Evolutionary conservation across 2,329 filamentous ascomycete species (phyloP), one percentile per base, ranked within the genome.

Genomic region (Colletotrichum orchidophilum): DNA sequence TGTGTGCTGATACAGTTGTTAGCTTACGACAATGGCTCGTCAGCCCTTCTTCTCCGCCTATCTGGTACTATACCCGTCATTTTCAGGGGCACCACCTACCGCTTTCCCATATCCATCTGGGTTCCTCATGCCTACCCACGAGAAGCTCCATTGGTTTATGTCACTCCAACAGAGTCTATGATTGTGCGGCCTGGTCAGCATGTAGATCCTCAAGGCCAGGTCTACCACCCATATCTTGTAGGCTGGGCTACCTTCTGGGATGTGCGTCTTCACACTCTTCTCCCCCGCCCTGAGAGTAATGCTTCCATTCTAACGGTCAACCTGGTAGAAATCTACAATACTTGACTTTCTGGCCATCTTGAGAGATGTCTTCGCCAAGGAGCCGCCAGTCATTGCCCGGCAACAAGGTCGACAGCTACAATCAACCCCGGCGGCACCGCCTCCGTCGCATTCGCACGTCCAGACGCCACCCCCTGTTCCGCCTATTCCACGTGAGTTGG

Each of bases 141-240:
- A 73, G 94, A 97, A 77, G 87, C 94, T 0, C 96, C 96, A 1
- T 88, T 98, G 57, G 90, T 93, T 70, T 98, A 97, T 80, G 94
- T 98, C 52, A 95, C 91, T 7, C 95, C 96, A 3, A 94, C 93
- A 5, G 92, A 94, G 74, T 93, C 91, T 74, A 98, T 99, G 94
- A 83, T 93, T 74, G 92, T 99, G 52, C 89, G 96, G 24, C 94
- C 95, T 1, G 96, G 96, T 0, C 96, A 99, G 79, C 95, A 99
- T 84, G 95, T 99, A 71, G 95, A 96, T 78, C 91, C 94, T 5
- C 96, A 98, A 77, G 96, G 96, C 29, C 92, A 94, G 79, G 90
- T 98, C 74, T 99, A 98, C 80, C 96, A 99, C 80, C 96, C 96
- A 46, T 99, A 98, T 80, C 85, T 99, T 57, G 94, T 94, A 35